phyloP scores from a whole-genome alignment of 2,329 filamentous ascomycete genomes.

The Ambrosiella beaveri region DNA sequence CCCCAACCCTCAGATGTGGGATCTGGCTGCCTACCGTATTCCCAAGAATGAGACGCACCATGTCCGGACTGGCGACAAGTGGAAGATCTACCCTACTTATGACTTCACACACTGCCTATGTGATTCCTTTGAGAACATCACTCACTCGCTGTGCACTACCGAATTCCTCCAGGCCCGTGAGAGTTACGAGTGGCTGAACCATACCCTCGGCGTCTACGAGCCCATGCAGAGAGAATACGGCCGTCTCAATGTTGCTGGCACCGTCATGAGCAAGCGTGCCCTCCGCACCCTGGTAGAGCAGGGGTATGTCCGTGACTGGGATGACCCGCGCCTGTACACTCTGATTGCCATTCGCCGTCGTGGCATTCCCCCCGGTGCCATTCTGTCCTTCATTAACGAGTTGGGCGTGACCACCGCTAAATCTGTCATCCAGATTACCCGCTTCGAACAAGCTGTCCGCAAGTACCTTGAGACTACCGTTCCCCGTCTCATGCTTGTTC shows the following conservation, averaged over 20 bases:
- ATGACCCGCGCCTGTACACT: conserved; percentile 81
- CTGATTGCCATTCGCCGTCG: conserved; percentile 68
- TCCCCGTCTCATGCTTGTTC: conserved; percentile 72
- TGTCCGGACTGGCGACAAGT: conserved; percentile 62
- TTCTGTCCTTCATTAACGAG: conserved; percentile 79
- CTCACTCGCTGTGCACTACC: conserved; percentile 81
- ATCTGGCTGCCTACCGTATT: conserved; percentile 78
- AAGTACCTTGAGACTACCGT: conserved; percentile 78
- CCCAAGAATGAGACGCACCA: conserved; percentile 53
- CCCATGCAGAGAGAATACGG: conserved; percentile 85
- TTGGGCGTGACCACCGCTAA: conserved; percentile 74
- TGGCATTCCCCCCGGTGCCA: conserved; percentile 73
- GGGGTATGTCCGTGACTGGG: conserved; percentile 70
- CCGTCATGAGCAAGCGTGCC: conserved; percentile 72
- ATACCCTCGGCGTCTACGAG: conserved; percentile 64
- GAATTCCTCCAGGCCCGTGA: conserved; percentile 75
- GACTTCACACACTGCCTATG: conserved; percentile 84
- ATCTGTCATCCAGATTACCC: conserved; percentile 60
- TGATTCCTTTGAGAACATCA: conserved; percentile 83
- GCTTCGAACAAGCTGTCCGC: conserved; percentile 75
- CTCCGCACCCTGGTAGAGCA: conserved; percentile 64
- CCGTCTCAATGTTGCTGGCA: conserved; percentile 54
- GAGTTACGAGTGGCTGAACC: conserved; percentile 82
- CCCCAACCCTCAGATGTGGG: conserved; percentile 92
- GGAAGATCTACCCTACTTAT: conserved; percentile 91